A percentile compares a stretch with the other conserved stretches of the same genome.
phyloP scores from a whole-genome alignment of 352 stramenopile genomes.

The Globisporangium solare region DNA sequence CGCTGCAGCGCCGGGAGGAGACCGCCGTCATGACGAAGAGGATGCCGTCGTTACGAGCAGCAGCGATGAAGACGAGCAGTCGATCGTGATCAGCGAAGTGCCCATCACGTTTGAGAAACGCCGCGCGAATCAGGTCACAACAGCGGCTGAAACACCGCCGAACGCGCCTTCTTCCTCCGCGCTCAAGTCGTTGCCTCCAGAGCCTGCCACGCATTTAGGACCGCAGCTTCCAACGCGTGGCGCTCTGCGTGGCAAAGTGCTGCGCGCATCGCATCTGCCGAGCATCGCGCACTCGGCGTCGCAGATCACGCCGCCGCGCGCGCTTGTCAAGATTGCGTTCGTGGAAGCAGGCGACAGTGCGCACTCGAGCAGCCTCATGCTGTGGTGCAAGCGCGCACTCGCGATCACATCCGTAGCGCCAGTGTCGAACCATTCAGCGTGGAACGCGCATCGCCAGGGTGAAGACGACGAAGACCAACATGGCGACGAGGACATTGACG shows the following conservation, averaged over 20 bases:
- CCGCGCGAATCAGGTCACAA: neutral
- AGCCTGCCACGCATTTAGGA: neutral
- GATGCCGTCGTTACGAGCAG: neutral
- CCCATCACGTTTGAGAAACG: constrained; percentile 33
- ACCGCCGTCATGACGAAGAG: neutral
- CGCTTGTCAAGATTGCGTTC: constrained; percentile 53
- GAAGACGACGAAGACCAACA: constrained; percentile 7
- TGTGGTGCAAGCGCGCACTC: constrained; percentile 61
- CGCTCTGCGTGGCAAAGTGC: constrained; percentile 36
- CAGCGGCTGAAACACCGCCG: neutral
- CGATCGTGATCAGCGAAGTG: constrained; percentile 37
- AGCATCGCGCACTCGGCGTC: neutral
- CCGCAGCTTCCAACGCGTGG: constrained; percentile 23
- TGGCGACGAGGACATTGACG: constrained; percentile 5
- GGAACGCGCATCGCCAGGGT: constrained; percentile 19
- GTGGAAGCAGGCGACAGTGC: constrained; percentile 28
- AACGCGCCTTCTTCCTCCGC: neutral
- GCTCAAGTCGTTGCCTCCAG: neutral
- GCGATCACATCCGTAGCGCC: constrained; percentile 25
- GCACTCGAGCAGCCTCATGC: constrained; percentile 33
- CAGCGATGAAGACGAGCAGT: constrained; percentile 16
- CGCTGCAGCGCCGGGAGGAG: constrained; percentile 3
- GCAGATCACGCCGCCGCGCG: constrained; percentile 14
- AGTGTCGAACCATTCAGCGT: constrained; percentile 31
- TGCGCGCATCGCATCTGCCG: constrained; percentile 35